Base-by-base conservation (phyloP, 2,329 filamentous ascomycete species). In the Hymenoscyphus infarciens region DNA sequence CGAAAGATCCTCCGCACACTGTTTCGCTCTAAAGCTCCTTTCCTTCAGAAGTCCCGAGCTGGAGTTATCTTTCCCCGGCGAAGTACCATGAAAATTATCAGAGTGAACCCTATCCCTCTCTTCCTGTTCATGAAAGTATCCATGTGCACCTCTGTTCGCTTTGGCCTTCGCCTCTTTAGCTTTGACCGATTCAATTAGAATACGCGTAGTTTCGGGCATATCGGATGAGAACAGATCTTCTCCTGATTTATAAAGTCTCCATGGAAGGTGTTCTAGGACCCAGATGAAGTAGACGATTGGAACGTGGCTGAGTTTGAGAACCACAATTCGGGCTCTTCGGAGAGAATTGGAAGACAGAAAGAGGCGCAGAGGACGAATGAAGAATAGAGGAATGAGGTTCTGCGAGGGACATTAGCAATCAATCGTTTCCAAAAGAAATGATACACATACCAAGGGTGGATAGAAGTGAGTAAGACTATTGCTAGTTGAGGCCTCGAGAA, bases 381-480 rank as follows among this genome's bases (percentile, higher is more conserved):
- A 80, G 66, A 88, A 76, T 61, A 93, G 80, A 7, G 90, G 87
- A 54, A 94, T 79, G 45, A 95, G 82, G 74, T 94, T 95, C 81
- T 83, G 55, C 16, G 8, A 1, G 62, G 54, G 59, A 63, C 55
- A 63, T 55, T 55, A 54, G 38, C 35, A 16, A 45, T 67, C 70
- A 69, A 69, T 70, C 13, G 69, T 67, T 64, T 15, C 69, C 64
- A 33, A 52, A 53, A 56, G 16, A 16, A 16, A 4, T 22, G 45
- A 8, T 52, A 13, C 11, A 45, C 61, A 59, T 69, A 75, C 73
- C 70, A 89, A 84, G 1, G 87, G 87, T 57, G 87, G 87, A 70
- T 87, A 88, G 72, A 89, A 89, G 74, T 89, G 86, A 4, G 86
- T 89, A 38, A 89, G 81, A 56, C 87, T 80, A 68, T 88, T 88